Conservation (phyloP, 2,329 filamentous ascomycete species). For the Emergomyces orientalis region DNA sequence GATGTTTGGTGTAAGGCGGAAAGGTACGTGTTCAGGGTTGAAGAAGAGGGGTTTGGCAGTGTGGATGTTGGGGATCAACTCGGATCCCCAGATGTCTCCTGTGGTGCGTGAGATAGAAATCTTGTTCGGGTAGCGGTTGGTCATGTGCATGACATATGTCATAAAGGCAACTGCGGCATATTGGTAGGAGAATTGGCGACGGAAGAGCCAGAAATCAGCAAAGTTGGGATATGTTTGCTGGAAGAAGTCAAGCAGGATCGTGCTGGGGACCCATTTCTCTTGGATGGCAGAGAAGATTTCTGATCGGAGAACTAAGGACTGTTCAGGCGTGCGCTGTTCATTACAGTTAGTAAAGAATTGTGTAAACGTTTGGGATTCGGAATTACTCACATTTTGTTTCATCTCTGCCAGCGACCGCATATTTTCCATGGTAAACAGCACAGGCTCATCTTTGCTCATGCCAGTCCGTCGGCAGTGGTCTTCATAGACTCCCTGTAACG, state of each 20-base stretch:
- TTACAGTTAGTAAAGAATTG: slow-evolving; percentile 21
- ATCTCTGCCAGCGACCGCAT: slow-evolving; percentile 65
- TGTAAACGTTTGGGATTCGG: not conserved
- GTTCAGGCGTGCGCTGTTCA: slow-evolving; percentile 45
- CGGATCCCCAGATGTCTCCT: slow-evolving; percentile 92
- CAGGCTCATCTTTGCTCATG: slow-evolving; percentile 88
- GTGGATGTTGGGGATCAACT: slow-evolving; percentile 85
- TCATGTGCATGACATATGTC: slow-evolving; percentile 97
- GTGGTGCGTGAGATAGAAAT: slow-evolving; percentile 79
- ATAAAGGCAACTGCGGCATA: slow-evolving; percentile 92
- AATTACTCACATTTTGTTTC: slow-evolving; percentile 44
- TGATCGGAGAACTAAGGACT: slow-evolving; percentile 61
- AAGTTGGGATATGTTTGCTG: slow-evolving; percentile 78
- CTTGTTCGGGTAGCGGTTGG: slow-evolving; percentile 90
- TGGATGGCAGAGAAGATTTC: slow-evolving; percentile 95
- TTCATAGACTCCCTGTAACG: slow-evolving; percentile 89
- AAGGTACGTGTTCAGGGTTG: slow-evolving; percentile 90
- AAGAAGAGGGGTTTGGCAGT: slow-evolving; percentile 78
- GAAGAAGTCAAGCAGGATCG: slow-evolving; percentile 79
- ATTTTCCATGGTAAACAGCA: slow-evolving; percentile 93
- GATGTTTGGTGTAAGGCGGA: slow-evolving; percentile 92
- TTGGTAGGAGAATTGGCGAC: slow-evolving; percentile 92
- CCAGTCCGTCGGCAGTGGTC: slow-evolving; percentile 84
- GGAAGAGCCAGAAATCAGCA: slow-evolving; percentile 96
- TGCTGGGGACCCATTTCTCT: slow-evolving; percentile 81